Conservation (phyloP, 1,139 yeast genomes). For the Ogataea hybrid region DNA sequence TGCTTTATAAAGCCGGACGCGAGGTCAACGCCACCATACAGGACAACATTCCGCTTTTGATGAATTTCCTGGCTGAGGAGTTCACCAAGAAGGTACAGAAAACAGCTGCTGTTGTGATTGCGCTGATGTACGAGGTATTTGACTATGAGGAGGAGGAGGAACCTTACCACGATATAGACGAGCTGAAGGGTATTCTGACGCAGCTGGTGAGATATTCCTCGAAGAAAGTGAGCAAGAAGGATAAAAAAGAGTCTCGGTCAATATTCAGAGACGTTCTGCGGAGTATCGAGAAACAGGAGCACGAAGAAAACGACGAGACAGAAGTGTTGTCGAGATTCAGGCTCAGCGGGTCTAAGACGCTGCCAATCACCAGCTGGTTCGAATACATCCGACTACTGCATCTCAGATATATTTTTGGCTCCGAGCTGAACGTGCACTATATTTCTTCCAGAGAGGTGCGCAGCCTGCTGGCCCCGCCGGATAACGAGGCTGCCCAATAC, state of each 20-base stretch:
- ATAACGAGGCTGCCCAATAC: constrained; percentile 5
- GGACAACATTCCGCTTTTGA: constrained; percentile 39
- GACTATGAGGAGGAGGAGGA: constrained; percentile 45
- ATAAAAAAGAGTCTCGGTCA: constrained; percentile 58
- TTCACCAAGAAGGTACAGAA: constrained; percentile 27
- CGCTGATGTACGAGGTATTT: constrained; percentile 59
- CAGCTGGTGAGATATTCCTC: constrained; percentile 52
- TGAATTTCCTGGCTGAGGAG: constrained; percentile 34
- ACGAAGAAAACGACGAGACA: constrained; percentile 31
- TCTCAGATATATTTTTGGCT: constrained; percentile 70
- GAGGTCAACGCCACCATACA: constrained; percentile 37
- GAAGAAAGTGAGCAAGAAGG: constrained; percentile 58
- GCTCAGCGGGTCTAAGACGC: constrained; percentile 51
- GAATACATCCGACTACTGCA: constrained; percentile 59
- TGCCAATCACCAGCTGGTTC: constrained; percentile 67
- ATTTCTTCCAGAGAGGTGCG: constrained; percentile 46
- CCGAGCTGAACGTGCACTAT: constrained; percentile 59
- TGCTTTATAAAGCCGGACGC: constrained; percentile 39
- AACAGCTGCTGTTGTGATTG: constrained; percentile 62
- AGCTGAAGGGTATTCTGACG: constrained; percentile 43
- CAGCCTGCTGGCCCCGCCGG: constrained; percentile 20
- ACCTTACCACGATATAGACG: constrained; percentile 61
- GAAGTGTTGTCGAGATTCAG: constrained; percentile 54
- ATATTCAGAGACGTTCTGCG: constrained; percentile 59
- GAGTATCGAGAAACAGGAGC: constrained; percentile 40